phyloP scores from a whole-genome alignment of 177 flowering plant genomes.

The Vitis hybrid region DNA sequence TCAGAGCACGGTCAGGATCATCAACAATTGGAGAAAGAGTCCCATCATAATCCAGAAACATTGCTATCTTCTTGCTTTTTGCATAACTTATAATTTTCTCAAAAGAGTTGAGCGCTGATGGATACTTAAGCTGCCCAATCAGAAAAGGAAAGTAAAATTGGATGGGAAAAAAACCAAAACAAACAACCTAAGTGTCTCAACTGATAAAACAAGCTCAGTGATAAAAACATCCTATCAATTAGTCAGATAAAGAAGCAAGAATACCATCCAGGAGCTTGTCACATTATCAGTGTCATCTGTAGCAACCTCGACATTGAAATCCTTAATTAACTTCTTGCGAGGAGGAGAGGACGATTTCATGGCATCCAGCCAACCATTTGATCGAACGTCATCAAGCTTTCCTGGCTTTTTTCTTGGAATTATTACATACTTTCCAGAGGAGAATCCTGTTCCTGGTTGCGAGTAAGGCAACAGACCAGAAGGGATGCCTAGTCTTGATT shows the following conservation, averaged over 20 bases:
- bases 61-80: constrained; percentile 66
- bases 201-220: too few species aligned
- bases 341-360: constrained; percentile 98
- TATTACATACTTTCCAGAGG: constrained; percentile 42
- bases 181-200: neutral
- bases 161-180: neutral
- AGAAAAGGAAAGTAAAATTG: neutral
- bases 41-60: constrained; percentile 81
- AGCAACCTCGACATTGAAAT: constrained; percentile 37
- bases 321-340: constrained; percentile 66
- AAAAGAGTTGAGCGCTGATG: constrained; percentile 64
- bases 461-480: too few species aligned
- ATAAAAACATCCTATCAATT: too few species aligned
- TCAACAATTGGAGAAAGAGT: constrained; percentile 83
- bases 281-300: constrained; percentile 53
- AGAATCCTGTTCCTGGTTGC: constrained; percentile 15
- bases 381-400: constrained; percentile 69
- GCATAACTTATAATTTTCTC: constrained; percentile 51
- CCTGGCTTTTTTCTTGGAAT: constrained; percentile 67
- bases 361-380: constrained; percentile 86
- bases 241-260: neutral
- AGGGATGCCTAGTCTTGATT: too few species aligned
- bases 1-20: constrained; percentile 84
- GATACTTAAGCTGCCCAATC: constrained; percentile 67
- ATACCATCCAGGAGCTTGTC: constrained; percentile 80